Evolutionary conservation across 805 yeast genomes (phyloP).

Genomic region (Teunomyces lycoperdinae): DNA sequence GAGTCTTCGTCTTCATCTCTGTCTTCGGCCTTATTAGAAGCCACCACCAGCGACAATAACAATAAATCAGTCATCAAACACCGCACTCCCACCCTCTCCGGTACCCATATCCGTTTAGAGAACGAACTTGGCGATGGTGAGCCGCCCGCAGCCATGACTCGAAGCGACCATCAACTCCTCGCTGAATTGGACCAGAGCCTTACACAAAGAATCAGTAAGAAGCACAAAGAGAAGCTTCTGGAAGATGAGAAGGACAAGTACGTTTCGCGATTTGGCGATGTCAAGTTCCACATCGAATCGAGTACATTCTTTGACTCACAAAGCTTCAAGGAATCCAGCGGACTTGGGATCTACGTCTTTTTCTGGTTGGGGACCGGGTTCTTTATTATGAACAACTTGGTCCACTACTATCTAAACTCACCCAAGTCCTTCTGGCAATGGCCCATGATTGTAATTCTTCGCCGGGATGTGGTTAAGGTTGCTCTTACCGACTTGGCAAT

Average conservation of each 20-base stretch:
- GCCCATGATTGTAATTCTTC: conserved; percentile 56
- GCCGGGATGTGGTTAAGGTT: conserved; percentile 60
- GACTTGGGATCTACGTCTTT: conserved; percentile 78
- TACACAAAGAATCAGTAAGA: background rate
- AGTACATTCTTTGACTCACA: conserved; percentile 55
- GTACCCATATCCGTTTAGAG: background rate
- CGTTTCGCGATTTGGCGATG: conserved; percentile 55
- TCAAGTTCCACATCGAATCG: conserved; percentile 39
- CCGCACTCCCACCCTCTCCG: background rate
- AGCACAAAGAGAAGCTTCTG: background rate
- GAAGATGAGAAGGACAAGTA: conserved; percentile 14
- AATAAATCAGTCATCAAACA: background rate
- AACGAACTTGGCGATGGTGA: background rate
- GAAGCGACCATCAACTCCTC: background rate
- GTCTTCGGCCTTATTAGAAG: background rate
- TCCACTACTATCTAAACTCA: conserved; percentile 48
- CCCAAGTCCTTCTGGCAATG: conserved; percentile 48
- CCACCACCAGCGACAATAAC: background rate
- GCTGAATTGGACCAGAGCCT: background rate
- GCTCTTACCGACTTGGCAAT: conserved; percentile 72
- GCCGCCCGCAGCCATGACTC: background rate
- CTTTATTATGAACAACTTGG: conserved; percentile 49
- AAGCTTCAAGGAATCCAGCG: conserved; percentile 44
- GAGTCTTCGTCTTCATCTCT: background rate
- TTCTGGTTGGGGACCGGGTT: conserved; percentile 71